Evolutionary conservation across 2,329 filamentous ascomycete species (phyloP).

Genomic region (Chrysoporthe cubensis): DNA sequence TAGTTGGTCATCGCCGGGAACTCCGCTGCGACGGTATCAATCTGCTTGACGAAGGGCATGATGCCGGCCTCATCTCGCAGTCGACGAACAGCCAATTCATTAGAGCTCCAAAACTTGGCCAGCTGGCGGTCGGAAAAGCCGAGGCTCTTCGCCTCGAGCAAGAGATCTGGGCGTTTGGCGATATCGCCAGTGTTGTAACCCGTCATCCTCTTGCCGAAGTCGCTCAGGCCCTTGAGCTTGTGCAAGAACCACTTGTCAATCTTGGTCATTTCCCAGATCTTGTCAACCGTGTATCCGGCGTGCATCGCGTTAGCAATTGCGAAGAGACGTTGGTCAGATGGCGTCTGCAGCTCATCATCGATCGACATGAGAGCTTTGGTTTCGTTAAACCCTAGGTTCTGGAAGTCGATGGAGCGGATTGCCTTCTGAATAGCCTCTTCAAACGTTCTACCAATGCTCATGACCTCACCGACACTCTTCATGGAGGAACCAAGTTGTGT

Average conservation of each 20-base stretch:
- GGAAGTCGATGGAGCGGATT: constrained; percentile 91
- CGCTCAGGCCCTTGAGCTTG: constrained; percentile 86
- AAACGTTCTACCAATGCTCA: constrained; percentile 96
- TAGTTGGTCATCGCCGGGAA: constrained; percentile 96
- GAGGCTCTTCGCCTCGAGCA: constrained; percentile 87
- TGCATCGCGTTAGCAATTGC: constrained; percentile 98
- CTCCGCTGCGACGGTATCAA: constrained; percentile 96
- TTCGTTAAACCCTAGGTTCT: constrained; percentile 93
- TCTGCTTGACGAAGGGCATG: constrained; percentile 92
- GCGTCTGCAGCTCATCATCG: constrained; percentile 93
- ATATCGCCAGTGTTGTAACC: constrained; percentile 68
- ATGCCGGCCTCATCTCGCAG: constrained; percentile 85
- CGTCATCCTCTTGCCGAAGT: constrained; percentile 83
- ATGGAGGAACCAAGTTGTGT: constrained; percentile 96
- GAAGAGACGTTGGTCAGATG: constrained; percentile 95
- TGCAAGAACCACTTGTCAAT: constrained; percentile 99
- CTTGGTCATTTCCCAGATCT: constrained; percentile 97
- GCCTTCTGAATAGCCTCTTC: constrained; percentile 99
- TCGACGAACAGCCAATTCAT: constrained; percentile 86
- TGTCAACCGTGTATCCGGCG: constrained; percentile 88
- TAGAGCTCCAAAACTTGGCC: constrained; percentile 91
- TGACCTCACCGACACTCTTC: constrained; percentile 99
- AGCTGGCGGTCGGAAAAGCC: constrained; percentile 95
- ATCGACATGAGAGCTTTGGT: constrained; percentile 93
- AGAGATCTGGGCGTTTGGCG: constrained; percentile 63